phyloP scores from a whole-genome alignment of 2,329 filamentous ascomycete species.

The Escovopsis weberi region DNA sequence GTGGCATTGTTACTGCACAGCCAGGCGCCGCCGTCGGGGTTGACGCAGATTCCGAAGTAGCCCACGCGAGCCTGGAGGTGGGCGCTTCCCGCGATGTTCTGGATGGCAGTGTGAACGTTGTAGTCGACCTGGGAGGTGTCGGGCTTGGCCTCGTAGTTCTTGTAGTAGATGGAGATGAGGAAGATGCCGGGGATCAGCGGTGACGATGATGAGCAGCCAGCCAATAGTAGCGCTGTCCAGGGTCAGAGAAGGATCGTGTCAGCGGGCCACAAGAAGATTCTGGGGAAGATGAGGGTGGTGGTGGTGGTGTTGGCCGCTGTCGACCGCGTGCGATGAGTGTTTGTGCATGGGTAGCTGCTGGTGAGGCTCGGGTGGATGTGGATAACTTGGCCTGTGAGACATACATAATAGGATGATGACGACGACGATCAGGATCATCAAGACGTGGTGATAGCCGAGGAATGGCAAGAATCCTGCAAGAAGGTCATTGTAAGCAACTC shows the following conservation, averaged over 20 bases:
- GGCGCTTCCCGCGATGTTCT: slow-evolving; percentile 77
- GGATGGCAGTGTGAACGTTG: slow-evolving; percentile 68
- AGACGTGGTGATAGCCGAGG: slow-evolving; percentile 65
- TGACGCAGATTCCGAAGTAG: slow-evolving; percentile 96
- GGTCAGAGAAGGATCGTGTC: no score
- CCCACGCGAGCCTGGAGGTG: slow-evolving; percentile 82
- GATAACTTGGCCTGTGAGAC: no score
- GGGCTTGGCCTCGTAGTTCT: slow-evolving; percentile 68
- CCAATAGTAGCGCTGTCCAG: slow-evolving; percentile 77
- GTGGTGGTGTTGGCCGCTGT: no score
- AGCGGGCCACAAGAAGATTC: no score
- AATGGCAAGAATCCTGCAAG: slow-evolving; percentile 48
- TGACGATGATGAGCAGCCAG: slow-evolving; percentile 92
- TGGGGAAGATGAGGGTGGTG: slow-evolving; percentile 2
- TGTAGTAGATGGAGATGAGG: slow-evolving; percentile 94
- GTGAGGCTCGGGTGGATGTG: no score
- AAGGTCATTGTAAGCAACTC: slow-evolving; percentile 1
- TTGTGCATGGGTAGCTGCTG: no score
- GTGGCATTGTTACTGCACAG: slow-evolving; percentile 97
- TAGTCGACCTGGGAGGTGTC: slow-evolving; percentile 84
- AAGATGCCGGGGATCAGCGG: slow-evolving; percentile 93
- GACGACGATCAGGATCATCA: slow-evolving; percentile 93
- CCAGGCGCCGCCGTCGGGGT: slow-evolving; percentile 78
- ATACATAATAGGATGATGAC: slow-evolving; percentile 89
- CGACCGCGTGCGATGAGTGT: no score